A percentile compares a stretch with the other conserved stretches of the same genome.
Evolutionary conservation across 768 basidiomycete species (phyloP).

Genomic region (Dioszegia crocea): DNA sequence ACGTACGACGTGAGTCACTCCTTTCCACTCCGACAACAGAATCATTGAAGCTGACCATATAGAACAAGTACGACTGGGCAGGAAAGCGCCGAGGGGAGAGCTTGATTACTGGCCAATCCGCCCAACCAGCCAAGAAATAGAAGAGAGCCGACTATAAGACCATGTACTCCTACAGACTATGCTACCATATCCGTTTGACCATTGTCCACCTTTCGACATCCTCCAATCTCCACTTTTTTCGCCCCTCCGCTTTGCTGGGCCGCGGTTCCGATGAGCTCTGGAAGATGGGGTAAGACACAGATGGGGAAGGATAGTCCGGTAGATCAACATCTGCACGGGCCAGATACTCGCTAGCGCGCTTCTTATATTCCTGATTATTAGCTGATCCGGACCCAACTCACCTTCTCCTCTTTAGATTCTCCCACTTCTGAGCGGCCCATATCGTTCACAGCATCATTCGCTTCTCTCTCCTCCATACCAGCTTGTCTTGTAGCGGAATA

Average conservation of each 20-base stretch:
- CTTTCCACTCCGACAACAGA: not conserved
- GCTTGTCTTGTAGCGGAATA: constrained; percentile 71
- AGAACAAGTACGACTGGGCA: constrained; percentile 44
- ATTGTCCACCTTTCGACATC: constrained; percentile 92
- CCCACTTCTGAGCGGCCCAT: constrained; percentile 88
- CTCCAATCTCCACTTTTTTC: constrained; percentile 68
- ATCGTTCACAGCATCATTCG: constrained; percentile 74
- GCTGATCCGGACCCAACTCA: constrained; percentile 46
- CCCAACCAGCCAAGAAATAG: constrained; percentile 16
- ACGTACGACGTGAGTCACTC: constrained; percentile 39
- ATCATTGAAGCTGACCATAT: not conserved
- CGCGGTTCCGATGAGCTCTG: too few species aligned
- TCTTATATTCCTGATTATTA: constrained; percentile 68
- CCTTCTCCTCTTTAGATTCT: constrained; percentile 80
- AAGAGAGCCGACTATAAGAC: too few species aligned
- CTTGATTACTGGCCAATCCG: constrained; percentile 20
- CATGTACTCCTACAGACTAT: not conserved
- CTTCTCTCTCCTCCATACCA: constrained; percentile 69
- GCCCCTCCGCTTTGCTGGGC: constrained; percentile 21
- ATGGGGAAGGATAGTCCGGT: constrained; percentile 35
- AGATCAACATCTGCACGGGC: constrained; percentile 69
- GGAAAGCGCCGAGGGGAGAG: constrained; percentile 36
- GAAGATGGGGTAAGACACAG: not conserved
- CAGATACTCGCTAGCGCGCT: constrained; percentile 68
- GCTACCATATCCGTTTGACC: constrained; percentile 82